Conservation (phyloP, 768 basidiomycete species). For the Asterophora lycoperdoides region DNA sequence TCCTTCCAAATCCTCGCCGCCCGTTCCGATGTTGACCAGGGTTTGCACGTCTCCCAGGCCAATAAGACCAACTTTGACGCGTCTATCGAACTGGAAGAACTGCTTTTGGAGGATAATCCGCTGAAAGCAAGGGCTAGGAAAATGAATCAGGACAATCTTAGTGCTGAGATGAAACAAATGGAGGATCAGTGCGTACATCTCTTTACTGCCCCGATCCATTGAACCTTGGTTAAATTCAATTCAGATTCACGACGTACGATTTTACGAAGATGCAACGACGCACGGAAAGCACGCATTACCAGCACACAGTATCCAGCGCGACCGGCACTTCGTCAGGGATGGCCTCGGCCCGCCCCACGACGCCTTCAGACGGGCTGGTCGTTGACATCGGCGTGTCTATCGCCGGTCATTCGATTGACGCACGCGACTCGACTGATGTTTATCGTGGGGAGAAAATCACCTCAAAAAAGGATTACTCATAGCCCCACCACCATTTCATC, state of each 20-base stretch:
- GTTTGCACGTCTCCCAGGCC: conserved; percentile 45
- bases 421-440: conserved; percentile 29
- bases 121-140: conserved; percentile 93
- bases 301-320: conserved; percentile 66
- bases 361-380: conserved; percentile 54
- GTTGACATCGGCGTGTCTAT: conserved; percentile 38
- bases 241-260: conserved; percentile 87
- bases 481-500: conserved; percentile 17
- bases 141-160: conserved; percentile 83
- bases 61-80: conserved; percentile 99
- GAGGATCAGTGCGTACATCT: conserved; percentile 82
- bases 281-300: conserved; percentile 86
- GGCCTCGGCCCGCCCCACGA: conserved; percentile 68
- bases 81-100: conserved; percentile 94
- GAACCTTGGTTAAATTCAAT: background rate
- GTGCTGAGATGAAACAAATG: conserved; percentile 94
- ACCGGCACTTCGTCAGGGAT: conserved; percentile 71
- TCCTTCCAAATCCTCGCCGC: conserved; percentile 12
- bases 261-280: conserved; percentile 89
- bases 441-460: conserved; percentile 38
- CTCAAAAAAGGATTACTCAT: conserved; percentile 50
- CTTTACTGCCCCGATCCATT: conserved; percentile 8
- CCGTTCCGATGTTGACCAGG: background rate
- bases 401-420: conserved; percentile 39
- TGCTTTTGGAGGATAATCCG: conserved; percentile 94